Base-by-base conservation (phyloP, 1,139 yeast species). In the Pichiaceae sp. region DNA sequence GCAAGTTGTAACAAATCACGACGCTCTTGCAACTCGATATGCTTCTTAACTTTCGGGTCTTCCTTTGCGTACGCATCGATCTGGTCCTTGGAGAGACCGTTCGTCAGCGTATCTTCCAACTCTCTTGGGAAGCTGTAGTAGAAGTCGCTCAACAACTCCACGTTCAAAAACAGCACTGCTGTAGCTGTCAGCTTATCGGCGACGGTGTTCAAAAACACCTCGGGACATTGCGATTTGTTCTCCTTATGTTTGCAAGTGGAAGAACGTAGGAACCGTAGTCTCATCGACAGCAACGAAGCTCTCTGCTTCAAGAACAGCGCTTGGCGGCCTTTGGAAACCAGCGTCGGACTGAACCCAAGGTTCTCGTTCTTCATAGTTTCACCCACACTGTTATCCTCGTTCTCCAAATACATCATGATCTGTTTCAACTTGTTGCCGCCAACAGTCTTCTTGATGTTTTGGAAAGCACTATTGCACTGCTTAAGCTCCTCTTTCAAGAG, bases 61-160 rank as follows among this genome's bases (percentile, higher is more conserved):
- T 93, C 97, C 52, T 86, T 86, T 1, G 98, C 98, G 63, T 89
- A 85, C 42, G 64, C 63, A 52, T 89, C 97, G 42, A 91, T 71
- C 53, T 89, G 94, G 38, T 86, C 95, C 36, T 69, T 69, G 9
- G 76, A 66, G 50, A 91, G 64, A 36, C 68, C 69, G 43, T 67
- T 68, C 42, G 83, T 77, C 43, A 93, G 70, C 46, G 79, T 75
- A 39, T 68, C 67, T 58, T 93, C 99, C 44, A 93, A 68, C 56
- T 87, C 96, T 39, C 97, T 72, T 1, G 98, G 98, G 62, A 93
- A 91, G 52, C 86, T 87, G 60, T 93, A 91, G 59, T 89, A 91
- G 54, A 93, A 93, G 60, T 93, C 98, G 48, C 95, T 82, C 46
- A 93, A 66, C 35, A 93, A 66, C 59, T 93, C 99, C 34, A 93